Percentiles rank a stretch among this genome's conserved stretches.
Conservation (phyloP, 805 yeast species). For the Ogataea polymorpha region DNA sequence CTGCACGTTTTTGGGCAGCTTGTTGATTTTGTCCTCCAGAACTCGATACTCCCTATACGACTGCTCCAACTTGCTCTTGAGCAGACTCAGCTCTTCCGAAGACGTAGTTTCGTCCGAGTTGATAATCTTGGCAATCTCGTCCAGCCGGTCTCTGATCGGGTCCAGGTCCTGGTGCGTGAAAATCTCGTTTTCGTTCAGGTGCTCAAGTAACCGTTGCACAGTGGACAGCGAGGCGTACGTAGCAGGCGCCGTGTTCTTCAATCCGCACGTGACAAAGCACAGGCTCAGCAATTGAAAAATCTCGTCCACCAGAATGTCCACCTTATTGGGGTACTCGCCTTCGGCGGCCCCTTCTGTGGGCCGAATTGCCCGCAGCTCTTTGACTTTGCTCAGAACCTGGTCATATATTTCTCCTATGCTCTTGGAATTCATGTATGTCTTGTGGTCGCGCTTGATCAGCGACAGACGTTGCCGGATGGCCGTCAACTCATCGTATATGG, state of each 20-base stretch:
- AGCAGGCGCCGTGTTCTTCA: slow-evolving; percentile 88
- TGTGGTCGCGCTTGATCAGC: slow-evolving; percentile 57
- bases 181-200: slow-evolving; percentile 74
- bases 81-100: slow-evolving; percentile 36
- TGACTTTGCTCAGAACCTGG: slow-evolving; percentile 50
- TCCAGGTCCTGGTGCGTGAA: slow-evolving; percentile 80
- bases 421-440: slow-evolving; percentile 61
- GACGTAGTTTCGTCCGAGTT: slow-evolving; percentile 49
- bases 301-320: slow-evolving; percentile 79
- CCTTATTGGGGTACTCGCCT: slow-evolving; percentile 40
- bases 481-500: slow-evolving; percentile 38
- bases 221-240: slow-evolving; percentile 88
- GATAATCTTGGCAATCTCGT: slow-evolving; percentile 66
- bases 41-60: slow-evolving; percentile 57
- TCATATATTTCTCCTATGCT: slow-evolving; percentile 63
- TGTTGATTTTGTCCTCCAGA: slow-evolving; percentile 54
- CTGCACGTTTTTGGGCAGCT: slow-evolving; percentile 49
- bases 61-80: slow-evolving; percentile 62
- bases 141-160: slow-evolving; percentile 72
- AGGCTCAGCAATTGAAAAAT: slow-evolving; percentile 84
- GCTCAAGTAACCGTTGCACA: slow-evolving; percentile 78
- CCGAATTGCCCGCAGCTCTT: slow-evolving; percentile 52
- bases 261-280: slow-evolving; percentile 88
- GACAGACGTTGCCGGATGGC: slow-evolving; percentile 43
- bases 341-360: slow-evolving; percentile 24